Base-by-base conservation (phyloP, 1,284 basidiomycete genomes). In the Fomitiporia mediterranea region DNA sequence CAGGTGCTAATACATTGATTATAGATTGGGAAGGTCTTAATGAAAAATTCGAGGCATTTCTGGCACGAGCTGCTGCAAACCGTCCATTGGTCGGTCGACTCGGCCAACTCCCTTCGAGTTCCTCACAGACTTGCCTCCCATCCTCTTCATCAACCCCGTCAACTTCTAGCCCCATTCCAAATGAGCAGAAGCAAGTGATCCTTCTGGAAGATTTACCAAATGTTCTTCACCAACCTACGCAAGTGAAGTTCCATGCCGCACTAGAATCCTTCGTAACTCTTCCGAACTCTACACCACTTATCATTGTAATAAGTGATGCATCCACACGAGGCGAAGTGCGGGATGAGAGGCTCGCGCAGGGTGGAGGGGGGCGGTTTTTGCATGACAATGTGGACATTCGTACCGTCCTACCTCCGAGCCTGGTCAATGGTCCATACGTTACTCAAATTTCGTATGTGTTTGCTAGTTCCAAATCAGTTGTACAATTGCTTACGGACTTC, bases 181-280 rank as follows among this genome's bases (percentile, higher is more conserved):
- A 51, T 32, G 38, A 58, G 0, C 74, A 69, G 44, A 73, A 74
- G 6, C 80, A 81, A 47, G 66, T 96, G 3, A 81, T 99, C 50
- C 81, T 99, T 5, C 75, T 99, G 6, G 94, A 98, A 68, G 92
- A 98, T 59, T 77, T 98, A 2, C 96, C 96, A 0, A 98, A 98
- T 66, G 79, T 98, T 40, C 73, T 91, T 3, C 89, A 95, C 65
- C 69, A 78, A 1, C 72, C 78, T 2, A 95, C 91, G 0, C 86
- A 87, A 60, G 70, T 77, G 2, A 79, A 82, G 0, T 95, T 98
- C 65, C 93, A 97, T 62, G 73, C 79, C 0, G 77, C 86, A 0
- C 69, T 99, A 0, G 71, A 81, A 23, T 70, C 78, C 0, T 77
- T 90, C 48, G 80, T 84, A 70, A 51, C 65, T 60, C 50, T 67